These are phyloP conservation scores for Arctostaphylos glauca DNA, from an alignment of 148 eudicot genomes.

Conservation along the genomic window DNA sequence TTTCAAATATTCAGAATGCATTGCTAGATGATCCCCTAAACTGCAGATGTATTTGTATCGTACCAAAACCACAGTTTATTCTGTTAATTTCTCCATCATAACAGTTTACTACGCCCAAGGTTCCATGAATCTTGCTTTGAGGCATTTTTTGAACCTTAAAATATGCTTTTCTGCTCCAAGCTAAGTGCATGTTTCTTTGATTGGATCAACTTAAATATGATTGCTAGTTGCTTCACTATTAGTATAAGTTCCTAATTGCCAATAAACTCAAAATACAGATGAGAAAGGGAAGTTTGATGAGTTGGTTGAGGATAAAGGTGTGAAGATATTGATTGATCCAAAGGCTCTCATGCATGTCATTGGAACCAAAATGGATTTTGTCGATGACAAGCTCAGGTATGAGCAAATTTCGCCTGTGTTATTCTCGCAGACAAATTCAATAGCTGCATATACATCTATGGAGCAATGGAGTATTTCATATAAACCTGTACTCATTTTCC, in stretches of 20 bases:
- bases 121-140: background rate
- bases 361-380: slow-evolving; percentile 94
- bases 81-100: background rate
- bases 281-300: slow-evolving; percentile 97
- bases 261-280: slow-evolving; percentile 39
- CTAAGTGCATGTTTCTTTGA: background rate
- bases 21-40: background rate
- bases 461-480: background rate
- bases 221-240: background rate
- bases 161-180: background rate
- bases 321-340: slow-evolving; percentile 90
- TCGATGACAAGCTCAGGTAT: slow-evolving; percentile 93
- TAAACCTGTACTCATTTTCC: slow-evolving; percentile 1
- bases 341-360: slow-evolving; percentile 98
- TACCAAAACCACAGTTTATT: background rate
- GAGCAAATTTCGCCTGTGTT: background rate
- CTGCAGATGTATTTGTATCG: background rate
- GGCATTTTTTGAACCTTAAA: background rate
- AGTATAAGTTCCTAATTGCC: background rate
- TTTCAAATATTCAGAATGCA: background rate
- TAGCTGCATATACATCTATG: background rate
- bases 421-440: background rate
- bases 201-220: background rate
- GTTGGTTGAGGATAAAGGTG: slow-evolving; percentile 91
- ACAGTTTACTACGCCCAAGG: background rate